A percentile compares a stretch with the other conserved stretches of the same genome.
Conservation (phyloP, 441 rosid genomes). For the Biscutella laevigata region DNA sequence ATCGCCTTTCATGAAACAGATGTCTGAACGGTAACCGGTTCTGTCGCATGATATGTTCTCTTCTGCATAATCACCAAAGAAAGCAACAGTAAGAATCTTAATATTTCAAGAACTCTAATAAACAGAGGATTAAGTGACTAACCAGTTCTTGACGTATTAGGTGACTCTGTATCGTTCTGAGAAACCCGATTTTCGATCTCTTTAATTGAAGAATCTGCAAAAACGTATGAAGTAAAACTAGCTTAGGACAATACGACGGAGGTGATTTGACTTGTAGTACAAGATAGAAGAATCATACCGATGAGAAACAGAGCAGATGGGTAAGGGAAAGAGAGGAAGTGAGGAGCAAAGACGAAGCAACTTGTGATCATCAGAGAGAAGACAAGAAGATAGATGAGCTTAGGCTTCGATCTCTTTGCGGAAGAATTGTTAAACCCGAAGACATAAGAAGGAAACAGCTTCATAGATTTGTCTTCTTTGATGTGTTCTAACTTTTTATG, state of each 20-base stretch:
- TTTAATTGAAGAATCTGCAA: conserved; percentile 19
- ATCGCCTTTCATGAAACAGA: conserved; percentile 85
- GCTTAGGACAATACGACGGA: not conserved
- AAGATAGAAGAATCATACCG: conserved; percentile 27
- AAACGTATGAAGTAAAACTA: not conserved
- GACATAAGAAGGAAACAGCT: conserved; percentile 9
- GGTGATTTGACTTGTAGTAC: not conserved
- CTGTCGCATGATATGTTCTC: conserved; percentile 73
- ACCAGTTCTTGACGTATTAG: no score
- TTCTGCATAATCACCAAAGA: conserved; percentile 13
- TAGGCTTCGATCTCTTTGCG: conserved; percentile 49
- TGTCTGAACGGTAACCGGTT: conserved; percentile 60
- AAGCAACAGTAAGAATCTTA: not conserved
- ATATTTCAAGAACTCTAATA: not conserved
- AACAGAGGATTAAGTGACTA: conserved; percentile 1
- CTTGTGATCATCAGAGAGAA: conserved; percentile 59
- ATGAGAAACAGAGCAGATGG: conserved; percentile 30
- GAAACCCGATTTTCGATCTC: no score
- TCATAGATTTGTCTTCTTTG: conserved; percentile 12
- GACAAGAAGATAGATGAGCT: conserved; percentile 48
- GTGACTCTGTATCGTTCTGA: conserved; percentile 1
- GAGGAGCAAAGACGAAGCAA: conserved; percentile 49
- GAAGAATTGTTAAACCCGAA: not conserved
- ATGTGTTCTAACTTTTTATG: conserved; percentile 13
- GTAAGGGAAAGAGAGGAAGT: conserved; percentile 36